Base-by-base conservation (phyloP, 2,329 filamentous ascomycete genomes). In the Fusarium redolens region DNA sequence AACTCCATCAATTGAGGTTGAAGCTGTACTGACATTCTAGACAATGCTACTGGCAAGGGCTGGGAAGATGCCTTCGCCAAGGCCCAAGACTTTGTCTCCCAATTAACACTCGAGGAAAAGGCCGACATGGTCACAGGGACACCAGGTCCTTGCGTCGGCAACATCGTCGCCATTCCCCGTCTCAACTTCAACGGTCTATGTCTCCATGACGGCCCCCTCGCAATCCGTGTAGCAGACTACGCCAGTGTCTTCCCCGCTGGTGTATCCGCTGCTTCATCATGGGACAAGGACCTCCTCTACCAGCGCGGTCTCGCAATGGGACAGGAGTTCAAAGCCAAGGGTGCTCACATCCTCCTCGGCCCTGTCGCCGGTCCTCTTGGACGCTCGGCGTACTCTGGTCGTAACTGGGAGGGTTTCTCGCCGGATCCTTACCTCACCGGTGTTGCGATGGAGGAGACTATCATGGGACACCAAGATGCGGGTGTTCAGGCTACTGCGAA, bases 271-370 rank as follows among this genome's bases (percentile, higher is more conserved):
- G 83, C 83, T 10, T 81, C 78, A 5, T 72, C 75, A 41, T 97
- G 93, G 92, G 92, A 96, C 80, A 91, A 89, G 71, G 83, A 88
- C 17, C 86, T 96, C 30, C 89, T 93, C 71, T 91, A 91, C 78
- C 84, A 87, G 63, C 89, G 93, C 57, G 94, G 77, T 28, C 58
- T 69, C 17, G 84, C 83, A 54, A 83, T 86, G 83, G 85, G 83
- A 22, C 48, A 79, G 54, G 93, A 96, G 80, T 91, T 92, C 79
- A 89, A 86, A 74, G 90, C 82, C 71, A 95, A 95, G 83, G 93
- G 93, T 64, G 87, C 93, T 28, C 92, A 95, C 78, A 84, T 94
- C 33, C 88, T 90, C 72, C 86, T 95, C 31, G 77, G 71, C 3
- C 82, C 84, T 17, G 81, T 84, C 25, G 77, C 78, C 18, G 71